Conservation (phyloP, 2,329 filamentous ascomycete genomes). For the Paraconiothyrium brasiliense region DNA sequence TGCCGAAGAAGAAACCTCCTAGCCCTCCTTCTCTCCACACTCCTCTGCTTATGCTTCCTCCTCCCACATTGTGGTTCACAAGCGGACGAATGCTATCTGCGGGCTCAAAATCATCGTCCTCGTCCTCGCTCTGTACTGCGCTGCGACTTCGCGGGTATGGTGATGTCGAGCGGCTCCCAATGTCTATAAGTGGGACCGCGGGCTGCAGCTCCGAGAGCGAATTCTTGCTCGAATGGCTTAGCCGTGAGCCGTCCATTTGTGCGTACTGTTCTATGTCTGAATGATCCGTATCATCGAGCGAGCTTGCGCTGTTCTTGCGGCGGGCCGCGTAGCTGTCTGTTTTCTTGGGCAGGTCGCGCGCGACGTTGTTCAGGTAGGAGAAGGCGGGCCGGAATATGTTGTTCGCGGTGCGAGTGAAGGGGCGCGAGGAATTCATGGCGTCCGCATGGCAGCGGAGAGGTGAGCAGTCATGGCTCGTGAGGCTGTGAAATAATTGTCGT, state of each 20-base stretch:
- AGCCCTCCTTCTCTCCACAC: slow-evolving; percentile 54
- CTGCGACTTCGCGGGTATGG: slow-evolving; percentile 55
- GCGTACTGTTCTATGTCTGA: slow-evolving; percentile 47
- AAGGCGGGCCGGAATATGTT: slow-evolving; percentile 46
- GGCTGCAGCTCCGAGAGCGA: slow-evolving; percentile 50
- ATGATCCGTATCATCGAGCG: slow-evolving; percentile 50
- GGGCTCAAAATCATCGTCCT: slow-evolving; percentile 56
- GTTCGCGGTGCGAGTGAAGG: slow-evolving; percentile 43
- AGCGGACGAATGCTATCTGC: slow-evolving; percentile 51
- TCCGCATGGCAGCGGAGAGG: slow-evolving; percentile 29
- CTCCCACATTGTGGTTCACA: slow-evolving; percentile 43
- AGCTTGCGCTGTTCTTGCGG: slow-evolving; percentile 43
- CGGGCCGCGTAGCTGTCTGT: slow-evolving; percentile 33
- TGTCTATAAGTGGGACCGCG: slow-evolving; percentile 56
- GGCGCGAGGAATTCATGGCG: slow-evolving; percentile 47
- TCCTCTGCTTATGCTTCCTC: slow-evolving; percentile 26
- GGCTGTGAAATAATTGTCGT: slow-evolving; percentile 1
- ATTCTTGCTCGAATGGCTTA: slow-evolving; percentile 40
- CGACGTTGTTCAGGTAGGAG: slow-evolving; percentile 45
- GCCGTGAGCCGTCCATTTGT: slow-evolving; percentile 36
- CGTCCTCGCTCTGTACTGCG: slow-evolving; percentile 57
- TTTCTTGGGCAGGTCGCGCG: slow-evolving; percentile 32
- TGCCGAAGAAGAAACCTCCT: slow-evolving; percentile 60
- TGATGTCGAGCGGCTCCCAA: slow-evolving; percentile 53
- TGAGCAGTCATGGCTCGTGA: slow-evolving; percentile 19